Evolutionary conservation across 2,329 filamentous ascomycete genomes (phyloP).

Genomic region (Ceratocystis harringtonii): DNA sequence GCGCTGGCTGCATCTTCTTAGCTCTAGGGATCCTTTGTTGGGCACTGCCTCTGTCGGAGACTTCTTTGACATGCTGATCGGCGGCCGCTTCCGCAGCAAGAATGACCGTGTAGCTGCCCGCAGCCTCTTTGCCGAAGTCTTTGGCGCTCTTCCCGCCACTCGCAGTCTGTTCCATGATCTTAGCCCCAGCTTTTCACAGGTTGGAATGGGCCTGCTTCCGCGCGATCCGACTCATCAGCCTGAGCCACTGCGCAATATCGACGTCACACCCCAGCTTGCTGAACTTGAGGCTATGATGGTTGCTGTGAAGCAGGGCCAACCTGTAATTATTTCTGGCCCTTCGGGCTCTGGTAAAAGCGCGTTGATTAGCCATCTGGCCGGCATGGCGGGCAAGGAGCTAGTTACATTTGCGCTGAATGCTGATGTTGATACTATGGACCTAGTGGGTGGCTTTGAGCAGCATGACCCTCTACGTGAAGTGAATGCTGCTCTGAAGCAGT

Average conservation of each 20-base stretch:
- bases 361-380: slow-evolving; percentile 66
- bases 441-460: slow-evolving; percentile 94
- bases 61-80: slow-evolving; percentile 68
- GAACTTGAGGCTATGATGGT: slow-evolving; percentile 77
- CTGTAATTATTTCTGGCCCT: slow-evolving; percentile 73
- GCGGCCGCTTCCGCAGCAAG: slow-evolving; percentile 68
- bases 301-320: slow-evolving; percentile 73
- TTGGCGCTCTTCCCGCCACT: slow-evolving; percentile 35
- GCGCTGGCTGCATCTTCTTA: slow-evolving; percentile 66
- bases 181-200: slow-evolving; percentile 51
- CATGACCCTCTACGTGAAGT: slow-evolving; percentile 65
- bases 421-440: slow-evolving; percentile 91
- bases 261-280: slow-evolving; percentile 42
- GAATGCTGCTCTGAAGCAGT: slow-evolving; percentile 36
- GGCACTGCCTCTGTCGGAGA: slow-evolving; percentile 43
- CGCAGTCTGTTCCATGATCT: slow-evolving; percentile 61
- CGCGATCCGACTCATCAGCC: slow-evolving; percentile 43
- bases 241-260: slow-evolving; percentile 35
- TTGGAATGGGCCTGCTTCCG: slow-evolving; percentile 58
- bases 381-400: slow-evolving; percentile 57
- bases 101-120: slow-evolving; percentile 52
- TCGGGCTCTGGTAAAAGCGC: slow-evolving; percentile 79
- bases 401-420: slow-evolving; percentile 81
- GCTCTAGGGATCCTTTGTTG: slow-evolving; percentile 26
- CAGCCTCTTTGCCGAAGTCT: slow-evolving; percentile 50